Percentiles rank a stretch among this genome's conserved stretches.
phyloP scores from a whole-genome alignment of 75 land plant species.

The Adiantum capillusveneris region DNA sequence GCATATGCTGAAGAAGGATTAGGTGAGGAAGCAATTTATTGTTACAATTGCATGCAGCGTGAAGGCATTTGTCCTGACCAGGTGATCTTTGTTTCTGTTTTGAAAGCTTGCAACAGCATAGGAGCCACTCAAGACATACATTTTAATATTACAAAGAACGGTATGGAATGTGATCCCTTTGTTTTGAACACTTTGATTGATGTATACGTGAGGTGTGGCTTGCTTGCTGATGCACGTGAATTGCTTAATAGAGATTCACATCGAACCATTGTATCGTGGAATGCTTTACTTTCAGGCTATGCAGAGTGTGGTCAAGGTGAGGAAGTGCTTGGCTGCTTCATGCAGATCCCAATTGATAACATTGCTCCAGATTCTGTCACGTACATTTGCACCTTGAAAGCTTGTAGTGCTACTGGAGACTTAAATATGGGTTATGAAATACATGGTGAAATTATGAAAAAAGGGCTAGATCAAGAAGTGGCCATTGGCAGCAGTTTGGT shows the following conservation, averaged over 20 bases:
- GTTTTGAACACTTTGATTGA: no score
- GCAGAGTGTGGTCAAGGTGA: background rate
- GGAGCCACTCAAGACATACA: no score
- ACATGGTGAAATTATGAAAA: constrained; percentile 24
- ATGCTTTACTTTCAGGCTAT: constrained; percentile 2
- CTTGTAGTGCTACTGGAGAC: background rate
- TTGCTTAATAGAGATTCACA: no score
- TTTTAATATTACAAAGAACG: no score
- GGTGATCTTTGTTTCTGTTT: constrained; percentile 33
- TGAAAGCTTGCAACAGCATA: constrained; percentile 44
- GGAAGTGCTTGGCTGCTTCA: background rate
- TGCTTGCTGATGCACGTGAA: no score
- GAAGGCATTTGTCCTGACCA: constrained; percentile 38
- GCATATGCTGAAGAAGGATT: constrained; percentile 45
- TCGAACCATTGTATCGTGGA: background rate
- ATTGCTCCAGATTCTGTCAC: background rate
- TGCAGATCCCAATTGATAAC: background rate
- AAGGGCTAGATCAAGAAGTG: constrained; percentile 17
- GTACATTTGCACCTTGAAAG: background rate
- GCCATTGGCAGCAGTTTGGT: constrained; percentile 37
- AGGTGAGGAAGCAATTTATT: constrained; percentile 22
- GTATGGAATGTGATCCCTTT: no score
- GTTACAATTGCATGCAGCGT: constrained; percentile 26
- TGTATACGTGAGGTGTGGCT: no score
- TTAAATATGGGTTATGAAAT: background rate